Conservation (phyloP, 441 rosid species). For the Pelargonium fulgidum region DNA sequence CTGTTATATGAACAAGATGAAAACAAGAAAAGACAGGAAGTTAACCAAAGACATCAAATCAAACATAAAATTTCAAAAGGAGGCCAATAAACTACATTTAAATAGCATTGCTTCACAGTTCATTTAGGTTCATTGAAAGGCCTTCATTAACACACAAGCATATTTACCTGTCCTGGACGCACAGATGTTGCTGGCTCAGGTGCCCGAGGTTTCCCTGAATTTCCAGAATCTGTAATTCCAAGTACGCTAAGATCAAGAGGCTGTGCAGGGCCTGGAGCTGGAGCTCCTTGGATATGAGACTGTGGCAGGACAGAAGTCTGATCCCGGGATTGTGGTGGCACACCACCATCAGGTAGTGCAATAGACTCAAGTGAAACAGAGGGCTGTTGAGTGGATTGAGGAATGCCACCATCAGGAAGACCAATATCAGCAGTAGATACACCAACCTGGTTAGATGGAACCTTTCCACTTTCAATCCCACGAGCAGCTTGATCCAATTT, state of each 20-base stretch:
- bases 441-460: slow-evolving; percentile 34
- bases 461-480: slow-evolving; percentile 38
- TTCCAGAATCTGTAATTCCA: slow-evolving; percentile 57
- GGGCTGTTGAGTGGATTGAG: slow-evolving; percentile 47
- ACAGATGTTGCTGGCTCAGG: slow-evolving; percentile 61
- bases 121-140: neutral
- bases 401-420: slow-evolving; percentile 73
- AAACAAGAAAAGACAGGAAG: neutral
- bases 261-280: slow-evolving; percentile 45
- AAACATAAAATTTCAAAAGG: neutral
- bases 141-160: neutral
- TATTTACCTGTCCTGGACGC: slow-evolving; percentile 88
- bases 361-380: slow-evolving; percentile 40
- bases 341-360: slow-evolving; percentile 84
- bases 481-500: slow-evolving; percentile 60
- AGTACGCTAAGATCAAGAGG: slow-evolving; percentile 95
- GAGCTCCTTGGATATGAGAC: slow-evolving; percentile 41
- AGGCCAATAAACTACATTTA: no score
- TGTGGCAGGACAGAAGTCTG: slow-evolving; percentile 36
- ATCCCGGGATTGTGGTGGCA: slow-evolving; percentile 59
- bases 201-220: slow-evolving; percentile 56
- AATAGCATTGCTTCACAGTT: slow-evolving; percentile 1
- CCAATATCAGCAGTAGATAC: slow-evolving; percentile 45
- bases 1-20: slow-evolving; percentile 32
- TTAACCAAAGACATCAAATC: neutral